Evolutionary conservation across 108 stramenopile genomes (phyloP).

Genomic region (Cyclotella atomus): DNA sequence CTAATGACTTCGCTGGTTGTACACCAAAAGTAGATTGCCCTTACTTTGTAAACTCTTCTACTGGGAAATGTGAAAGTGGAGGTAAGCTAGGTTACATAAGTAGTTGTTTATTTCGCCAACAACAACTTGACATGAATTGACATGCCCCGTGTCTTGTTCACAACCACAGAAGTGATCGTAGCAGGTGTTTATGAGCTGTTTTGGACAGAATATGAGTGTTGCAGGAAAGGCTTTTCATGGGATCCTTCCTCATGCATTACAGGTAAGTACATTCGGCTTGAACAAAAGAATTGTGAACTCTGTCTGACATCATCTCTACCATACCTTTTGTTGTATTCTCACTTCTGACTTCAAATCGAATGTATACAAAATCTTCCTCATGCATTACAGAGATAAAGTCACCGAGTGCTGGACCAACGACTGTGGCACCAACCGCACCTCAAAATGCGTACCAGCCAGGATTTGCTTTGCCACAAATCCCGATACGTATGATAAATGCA

Average conservation of each 20-base stretch:
- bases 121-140: too few relatives aligned
- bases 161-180: too few relatives aligned
- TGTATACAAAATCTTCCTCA: neutral
- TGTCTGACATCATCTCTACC: too few relatives aligned
- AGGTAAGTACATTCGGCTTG: too few relatives aligned
- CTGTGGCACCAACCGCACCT: neutral
- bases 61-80: constrained; percentile 14
- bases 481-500: constrained; percentile 17
- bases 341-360: too few relatives aligned
- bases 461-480: constrained; percentile 13
- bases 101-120: too few relatives aligned
- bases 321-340: too few relatives aligned
- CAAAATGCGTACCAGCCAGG: neutral
- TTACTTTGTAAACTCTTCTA: constrained; percentile 16
- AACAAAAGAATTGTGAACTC: too few relatives aligned
- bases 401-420: constrained; percentile 4
- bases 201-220: constrained; percentile 17
- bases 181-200: constrained; percentile 22
- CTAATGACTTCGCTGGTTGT: constrained; percentile 19
- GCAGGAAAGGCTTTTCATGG: constrained; percentile 9
- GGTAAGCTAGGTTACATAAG: too few relatives aligned
- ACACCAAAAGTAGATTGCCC: constrained; percentile 23
- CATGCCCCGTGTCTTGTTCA: too few relatives aligned
- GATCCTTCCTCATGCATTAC: too few relatives aligned
- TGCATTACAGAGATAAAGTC: constrained; percentile 6